Evolutionary conservation across 352 stramenopile genomes (phyloP), one percentile per base, ranked within the genome.

Genomic region (Globisporangium apiculatum): DNA sequence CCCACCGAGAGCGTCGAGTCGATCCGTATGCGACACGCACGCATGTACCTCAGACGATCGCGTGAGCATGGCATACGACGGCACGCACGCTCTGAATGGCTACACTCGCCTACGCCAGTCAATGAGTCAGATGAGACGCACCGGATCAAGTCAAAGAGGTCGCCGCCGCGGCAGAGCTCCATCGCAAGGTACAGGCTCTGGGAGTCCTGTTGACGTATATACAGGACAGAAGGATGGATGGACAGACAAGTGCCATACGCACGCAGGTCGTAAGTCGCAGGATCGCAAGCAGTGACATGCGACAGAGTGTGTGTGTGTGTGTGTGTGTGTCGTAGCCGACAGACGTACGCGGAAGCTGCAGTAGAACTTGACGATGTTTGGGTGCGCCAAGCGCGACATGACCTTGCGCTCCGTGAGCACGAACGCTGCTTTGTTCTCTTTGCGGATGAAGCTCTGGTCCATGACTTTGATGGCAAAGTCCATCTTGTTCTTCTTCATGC

Each of bases 391-490:
- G 18, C 83, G 85, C 55, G 86, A 94, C 71, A 96, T 87, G 61
- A 97, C 84, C 55, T 90, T 90, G 61, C 83, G 80, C 69, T 97
- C 88, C n/a, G 86, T 95, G 56, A 97, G 79, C 53, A 95, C 84
- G 58, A 94, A 92, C n/a, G 76, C 83, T 47, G 87, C 86, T 67
- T 97, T 96, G 66, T 96, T 95, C 66, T 96, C 88, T 66, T 91
- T 92, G 70, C 84, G 84, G 51, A 97, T 95, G 60, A 92, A 93
- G 57, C 66, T 71, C 68, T 97, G 87, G 61, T 97, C 87, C 87
- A 97, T 97, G 53, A 97, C 87, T 61, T 97, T 97, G 51, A 97
- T 73, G 3, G 88, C 88, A 42, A 96, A 89, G 59, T 97, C 83
- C 62, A 81, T 65, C 51, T 66, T 70, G 55, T 69, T 88, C 48